Evolutionary conservation across 371 early-diverging fungal genomes (phyloP), one percentile per base, ranked within the genome.

Genomic region (Mucor velutinosus): DNA sequence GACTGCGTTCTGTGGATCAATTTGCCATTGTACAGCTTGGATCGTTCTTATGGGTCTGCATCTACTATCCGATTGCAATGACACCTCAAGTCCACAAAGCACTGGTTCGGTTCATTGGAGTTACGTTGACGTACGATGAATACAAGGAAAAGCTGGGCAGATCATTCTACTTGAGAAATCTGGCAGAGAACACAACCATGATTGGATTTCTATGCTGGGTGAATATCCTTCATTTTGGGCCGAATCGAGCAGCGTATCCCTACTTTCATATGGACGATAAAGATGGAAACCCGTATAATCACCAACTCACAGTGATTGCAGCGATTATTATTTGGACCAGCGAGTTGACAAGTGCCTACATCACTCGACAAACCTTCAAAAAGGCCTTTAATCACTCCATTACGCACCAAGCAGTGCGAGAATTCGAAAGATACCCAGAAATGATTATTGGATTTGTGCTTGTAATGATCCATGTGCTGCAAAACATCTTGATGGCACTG

Each of bases 151-250:
- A 90, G 43, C 76, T 92, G 39, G 90, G 90, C 2, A 78, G 90
- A 6, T 83, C 89, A 0, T 87, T 92, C 61, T 92, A 89, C 62
- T 71, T 91, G 33, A 79, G 92, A 53, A 91, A 90, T 74, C 73
- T 88, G 41, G 92, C 92, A 8, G 92, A 92, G 73, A 91, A 91
- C 65, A 88, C 83, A 0, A 91, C 92, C n/a, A 90, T 92, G 89
- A 74, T 92, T 14, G 90, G 87, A 7, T 92, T 92, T 56, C 64
- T 92, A 23, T 82, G 80, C 58, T 91, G 91, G 90, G 82, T 89
- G 39, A 81, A 84, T 55, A 81, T 91, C n/a, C 79, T 92, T 29
- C 85, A 89, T 76, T 87, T 82, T 65, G 92, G 92, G 2, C 88
- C 88, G 15, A 92, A 92, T 72, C 62, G 81, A 39, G 69, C 67